Base-by-base conservation (phyloP, 2,329 filamentous ascomycete species). In the Penicillium corylophilum region DNA sequence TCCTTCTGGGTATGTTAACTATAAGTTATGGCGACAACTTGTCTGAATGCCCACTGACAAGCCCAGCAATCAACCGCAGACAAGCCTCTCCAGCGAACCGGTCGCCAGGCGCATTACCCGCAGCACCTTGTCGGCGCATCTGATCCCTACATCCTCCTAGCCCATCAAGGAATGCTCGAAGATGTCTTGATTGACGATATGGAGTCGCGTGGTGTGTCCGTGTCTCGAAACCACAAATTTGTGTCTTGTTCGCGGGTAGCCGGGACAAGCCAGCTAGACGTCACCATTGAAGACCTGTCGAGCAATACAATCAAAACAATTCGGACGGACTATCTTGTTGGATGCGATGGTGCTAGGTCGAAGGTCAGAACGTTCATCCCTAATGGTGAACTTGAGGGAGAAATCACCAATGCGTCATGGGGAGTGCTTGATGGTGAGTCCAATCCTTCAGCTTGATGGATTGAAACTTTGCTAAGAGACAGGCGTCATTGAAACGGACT, bases 81-180 rank as follows among this genome's bases (percentile, higher is more conserved):
- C 15, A 72, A 79, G 55, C 70, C 80, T 3, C 73, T 89, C 48
- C 79, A 79, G 51, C 81, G 87, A 50, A 79, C 85, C 18, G 81
- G 81, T 9, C 81, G 87, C 48, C 82, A 89, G 66, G 73, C 84
- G 15, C 87, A 90, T 67, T 90, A 89, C 65, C 87, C 85, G 0
- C 57, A 66, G 0, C 59, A 69, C 31, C 60, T 71, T 1, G 77
- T 82, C 18, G 79, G 81, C 48, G 69, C 79, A 1, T 71, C 77
- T 3, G 78, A 82, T 54, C 79, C 79, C 1, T 82, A 80, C 54
- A 79, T 82, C 5, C 64, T 82, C 2, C 70, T 82, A 3, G 78
- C 79, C 1, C 88, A 90, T 64, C 87, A 91, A 70, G 87, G 88
- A 43, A 89, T 90, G 81, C 80, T 90, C 0, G 88, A 90, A 70